Evolutionary conservation across 1,284 basidiomycete genomes (phyloP), one percentile per base, ranked within the genome.

Genomic region (Ceraceosorus guamensis): DNA sequence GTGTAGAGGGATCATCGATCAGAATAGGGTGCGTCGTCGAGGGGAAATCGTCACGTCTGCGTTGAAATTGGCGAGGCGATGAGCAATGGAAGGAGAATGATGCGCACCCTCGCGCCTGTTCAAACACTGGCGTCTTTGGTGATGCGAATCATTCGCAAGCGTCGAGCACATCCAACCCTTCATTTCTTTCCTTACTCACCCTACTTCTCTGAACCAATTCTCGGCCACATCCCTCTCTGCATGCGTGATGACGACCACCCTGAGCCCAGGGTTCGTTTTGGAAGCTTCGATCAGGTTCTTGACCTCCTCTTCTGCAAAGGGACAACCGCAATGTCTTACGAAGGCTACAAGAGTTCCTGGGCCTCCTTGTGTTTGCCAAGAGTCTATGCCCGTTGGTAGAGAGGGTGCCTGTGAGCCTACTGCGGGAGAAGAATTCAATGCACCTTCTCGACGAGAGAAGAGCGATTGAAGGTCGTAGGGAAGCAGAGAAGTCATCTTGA

Each of bases 311-410:
- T 62, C 50, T 11, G 61, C 59, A 41, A 61, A 62, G 43, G 61
- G 61, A 47, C 61, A 62, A 31, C 61, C 61, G 43, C 58, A 61
- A 34, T 62, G 61, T 18, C 61, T 50, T 10, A 60, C 58, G 46
- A 59, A 62, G n/a, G 61, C 57, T 33, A 62, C 47, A 6, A 61
- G 5, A 4, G 50, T 35, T 24, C 24, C 24, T 24, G 24, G 24
- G 3, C 24, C 24, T 24, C 24, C 24, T 24, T 24, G 24, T 16
- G 37, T 32, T 13, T 10, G 18, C 34, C 13, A 48, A 14, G 47
- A 32, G 47, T 10, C 7, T 14, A 13, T 33, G 45, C 31, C 31
- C 16, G 24, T 24, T 1, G 41, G 54, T 5, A 59, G 49, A 14
- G 47, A 18, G 18, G 57, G 57, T 14, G 57, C 57, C 16, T 44